Percentiles rank a stretch among this genome's conserved stretches.
phyloP scores from a whole-genome alignment of 352 stramenopile genomes.

The Detonula confervacea region DNA sequence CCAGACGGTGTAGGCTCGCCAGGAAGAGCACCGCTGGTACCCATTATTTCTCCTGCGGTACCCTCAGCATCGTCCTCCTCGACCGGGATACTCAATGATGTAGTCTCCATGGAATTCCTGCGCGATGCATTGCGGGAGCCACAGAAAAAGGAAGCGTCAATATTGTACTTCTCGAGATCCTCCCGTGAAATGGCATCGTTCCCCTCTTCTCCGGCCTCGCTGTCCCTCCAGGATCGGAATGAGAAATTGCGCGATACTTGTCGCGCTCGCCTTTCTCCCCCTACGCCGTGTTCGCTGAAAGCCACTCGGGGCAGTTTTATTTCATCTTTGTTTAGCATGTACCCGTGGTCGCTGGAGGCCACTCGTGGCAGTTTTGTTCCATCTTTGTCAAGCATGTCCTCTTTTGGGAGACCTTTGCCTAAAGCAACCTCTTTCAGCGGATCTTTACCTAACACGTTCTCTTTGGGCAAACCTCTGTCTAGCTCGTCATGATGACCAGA shows the following conservation, averaged over 20 bases:
- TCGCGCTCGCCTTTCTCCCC: too few species aligned
- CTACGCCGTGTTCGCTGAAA: too few species aligned
- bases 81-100: too few species aligned
- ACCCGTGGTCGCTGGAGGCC: too few species aligned
- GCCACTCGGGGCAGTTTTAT: too few species aligned
- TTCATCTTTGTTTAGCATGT: too few species aligned
- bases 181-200: constrained; percentile 36
- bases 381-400: background rate
- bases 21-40: background rate
- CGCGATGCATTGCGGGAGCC: background rate
- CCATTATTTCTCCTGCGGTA: background rate
- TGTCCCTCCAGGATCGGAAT: constrained; percentile 44
- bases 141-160: background rate
- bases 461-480: background rate
- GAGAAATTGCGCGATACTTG: constrained; percentile 44
- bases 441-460: too few species aligned
- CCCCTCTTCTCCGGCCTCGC: constrained; percentile 35
- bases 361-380: background rate
- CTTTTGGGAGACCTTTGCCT: background rate
- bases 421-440: too few species aligned
- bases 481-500: background rate
- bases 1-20: background rate
- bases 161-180: constrained; percentile 18
- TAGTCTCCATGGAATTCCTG: background rate
- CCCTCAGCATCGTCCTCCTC: background rate